phyloP scores from a whole-genome alignment of 805 yeast genomes.

The Hanseniaspora opuntiae region DNA sequence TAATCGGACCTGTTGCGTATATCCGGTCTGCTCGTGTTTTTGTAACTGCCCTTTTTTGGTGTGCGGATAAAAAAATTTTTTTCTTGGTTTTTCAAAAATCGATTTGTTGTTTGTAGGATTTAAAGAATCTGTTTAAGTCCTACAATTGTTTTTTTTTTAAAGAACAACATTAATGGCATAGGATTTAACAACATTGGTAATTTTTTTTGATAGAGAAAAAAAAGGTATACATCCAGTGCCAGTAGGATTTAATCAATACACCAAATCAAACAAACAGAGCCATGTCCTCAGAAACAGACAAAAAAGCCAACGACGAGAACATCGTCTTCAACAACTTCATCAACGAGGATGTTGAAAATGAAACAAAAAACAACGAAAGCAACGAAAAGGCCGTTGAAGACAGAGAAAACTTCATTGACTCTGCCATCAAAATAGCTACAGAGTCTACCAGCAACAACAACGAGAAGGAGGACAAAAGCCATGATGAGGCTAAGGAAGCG shows the following conservation, averaged over 20 bases:
- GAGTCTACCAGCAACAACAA: not conserved
- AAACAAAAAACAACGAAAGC: not conserved
- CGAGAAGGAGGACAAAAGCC: not conserved
- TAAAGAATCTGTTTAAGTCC: slow-evolving; percentile 1
- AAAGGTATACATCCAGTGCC: not conserved
- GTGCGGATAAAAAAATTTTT: not conserved
- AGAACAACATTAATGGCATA: no score
- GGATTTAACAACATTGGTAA: not conserved
- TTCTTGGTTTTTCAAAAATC: not conserved
- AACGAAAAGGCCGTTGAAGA: not conserved
- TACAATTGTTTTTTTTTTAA: not conserved
- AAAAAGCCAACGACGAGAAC: slow-evolving; percentile 7
- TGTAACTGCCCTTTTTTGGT: not conserved
- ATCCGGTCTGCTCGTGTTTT: not conserved
- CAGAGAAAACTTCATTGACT: slow-evolving; percentile 1
- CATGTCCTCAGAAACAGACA: not conserved
- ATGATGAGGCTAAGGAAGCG: not conserved
- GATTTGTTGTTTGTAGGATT: not conserved
- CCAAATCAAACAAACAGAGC: not conserved
- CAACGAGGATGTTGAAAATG: slow-evolving; percentile 11
- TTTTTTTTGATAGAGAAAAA: not conserved
- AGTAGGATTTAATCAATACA: not conserved
- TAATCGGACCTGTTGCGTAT: not conserved
- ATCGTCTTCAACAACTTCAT: slow-evolving; percentile 11
- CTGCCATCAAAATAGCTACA: not conserved